These are phyloP conservation scores for Penicillium sp. DNA, from an alignment of 2,329 filamentous ascomycete species.

Conservation along the genomic window DNA sequence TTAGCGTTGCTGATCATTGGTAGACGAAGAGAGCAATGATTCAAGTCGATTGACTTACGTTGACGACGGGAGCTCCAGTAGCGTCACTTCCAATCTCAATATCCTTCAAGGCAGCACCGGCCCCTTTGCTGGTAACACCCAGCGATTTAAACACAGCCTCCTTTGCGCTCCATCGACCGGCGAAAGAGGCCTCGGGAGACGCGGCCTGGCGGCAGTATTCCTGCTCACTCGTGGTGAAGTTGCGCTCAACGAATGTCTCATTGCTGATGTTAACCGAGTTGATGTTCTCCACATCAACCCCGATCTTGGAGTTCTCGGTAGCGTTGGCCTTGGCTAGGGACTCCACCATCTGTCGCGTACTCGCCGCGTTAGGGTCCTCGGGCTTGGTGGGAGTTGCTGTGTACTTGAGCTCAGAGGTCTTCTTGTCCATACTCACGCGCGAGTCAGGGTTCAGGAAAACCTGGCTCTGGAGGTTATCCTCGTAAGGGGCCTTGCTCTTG, in stretches of 20 bases:
- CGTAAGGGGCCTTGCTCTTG: slow-evolving; percentile 86
- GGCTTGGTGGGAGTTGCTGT: slow-evolving; percentile 62
- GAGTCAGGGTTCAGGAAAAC: slow-evolving; percentile 93
- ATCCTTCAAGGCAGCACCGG: slow-evolving; percentile 82
- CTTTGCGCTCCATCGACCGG: slow-evolving; percentile 94
- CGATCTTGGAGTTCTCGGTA: slow-evolving; percentile 66
- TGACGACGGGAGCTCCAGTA: slow-evolving; percentile 74
- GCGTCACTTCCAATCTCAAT: slow-evolving; percentile 85
- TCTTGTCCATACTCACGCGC: slow-evolving; percentile 79
- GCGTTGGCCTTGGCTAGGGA: slow-evolving; percentile 63
- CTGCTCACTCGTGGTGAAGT: slow-evolving; percentile 82
- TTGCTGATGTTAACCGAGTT: slow-evolving; percentile 85
- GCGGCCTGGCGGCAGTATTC: slow-evolving; percentile 77
- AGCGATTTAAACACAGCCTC: slow-evolving; percentile 98
- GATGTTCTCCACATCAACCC: slow-evolving; percentile 90
- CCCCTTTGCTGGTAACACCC: slow-evolving; percentile 78
- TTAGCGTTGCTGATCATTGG: slow-evolving; percentile 15
- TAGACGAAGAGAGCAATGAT: neutral
- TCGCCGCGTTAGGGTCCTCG: slow-evolving; percentile 52
- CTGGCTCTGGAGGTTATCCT: slow-evolving; percentile 74
- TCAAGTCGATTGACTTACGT: slow-evolving; percentile 54
- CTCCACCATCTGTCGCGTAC: slow-evolving; percentile 70
- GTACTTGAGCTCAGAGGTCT: slow-evolving; percentile 71
- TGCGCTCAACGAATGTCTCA: slow-evolving; percentile 87
- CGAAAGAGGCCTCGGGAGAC: slow-evolving; percentile 81